Evolutionary conservation across 2,329 filamentous ascomycete species (phyloP).

Genomic region (Penicillium carneum): DNA sequence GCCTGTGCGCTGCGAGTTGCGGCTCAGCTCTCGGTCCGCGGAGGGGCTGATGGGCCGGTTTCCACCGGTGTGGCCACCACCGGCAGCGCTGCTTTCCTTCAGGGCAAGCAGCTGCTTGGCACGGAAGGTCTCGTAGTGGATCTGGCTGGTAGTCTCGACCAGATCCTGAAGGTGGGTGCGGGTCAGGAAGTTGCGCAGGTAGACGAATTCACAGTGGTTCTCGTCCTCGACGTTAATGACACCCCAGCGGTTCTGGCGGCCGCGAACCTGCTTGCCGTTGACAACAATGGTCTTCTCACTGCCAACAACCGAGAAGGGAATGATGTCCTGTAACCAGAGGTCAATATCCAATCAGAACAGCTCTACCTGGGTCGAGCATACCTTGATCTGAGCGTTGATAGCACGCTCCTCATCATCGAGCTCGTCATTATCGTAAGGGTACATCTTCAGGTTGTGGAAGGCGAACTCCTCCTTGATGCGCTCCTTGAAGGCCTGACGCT

Average conservation of each 20-base stretch:
- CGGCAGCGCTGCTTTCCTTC: slow-evolving; percentile 95
- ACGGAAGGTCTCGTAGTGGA: slow-evolving; percentile 99
- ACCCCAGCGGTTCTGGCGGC: slow-evolving; percentile 98
- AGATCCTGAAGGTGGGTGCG: slow-evolving; percentile 97
- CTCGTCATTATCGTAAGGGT: slow-evolving; percentile 99
- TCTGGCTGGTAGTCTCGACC: slow-evolving; percentile 98
- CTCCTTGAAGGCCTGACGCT: slow-evolving; percentile 96
- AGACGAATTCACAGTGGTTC: slow-evolving; percentile 99
- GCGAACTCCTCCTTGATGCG: slow-evolving; percentile 99
- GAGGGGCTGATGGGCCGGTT: slow-evolving; percentile 94
- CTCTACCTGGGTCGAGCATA: slow-evolving; percentile 49
- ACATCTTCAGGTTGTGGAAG: slow-evolving; percentile 99
- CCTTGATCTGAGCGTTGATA: slow-evolving; percentile 96
- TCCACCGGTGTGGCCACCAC: slow-evolving; percentile 69
- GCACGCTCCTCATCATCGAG: slow-evolving; percentile 95
- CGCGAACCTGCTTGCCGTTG: slow-evolving; percentile 94
- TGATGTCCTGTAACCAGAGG: slow-evolving; percentile 71
- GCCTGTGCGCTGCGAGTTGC: slow-evolving; percentile 94
- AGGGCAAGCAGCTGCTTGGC: slow-evolving; percentile 97
- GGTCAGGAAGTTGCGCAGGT: slow-evolving; percentile 96
- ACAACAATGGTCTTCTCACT: slow-evolving; percentile 98
- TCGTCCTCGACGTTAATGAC: slow-evolving; percentile 99
- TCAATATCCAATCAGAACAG: slow-evolving; percentile 48
- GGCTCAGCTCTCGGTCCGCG: slow-evolving; percentile 93
- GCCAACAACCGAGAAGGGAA: slow-evolving; percentile 96